Percentiles rank a stretch among this genome's conserved stretches.
phyloP scores from a whole-genome alignment of 164 flowering plant genomes.

The Chloranthus sessilifolius region DNA sequence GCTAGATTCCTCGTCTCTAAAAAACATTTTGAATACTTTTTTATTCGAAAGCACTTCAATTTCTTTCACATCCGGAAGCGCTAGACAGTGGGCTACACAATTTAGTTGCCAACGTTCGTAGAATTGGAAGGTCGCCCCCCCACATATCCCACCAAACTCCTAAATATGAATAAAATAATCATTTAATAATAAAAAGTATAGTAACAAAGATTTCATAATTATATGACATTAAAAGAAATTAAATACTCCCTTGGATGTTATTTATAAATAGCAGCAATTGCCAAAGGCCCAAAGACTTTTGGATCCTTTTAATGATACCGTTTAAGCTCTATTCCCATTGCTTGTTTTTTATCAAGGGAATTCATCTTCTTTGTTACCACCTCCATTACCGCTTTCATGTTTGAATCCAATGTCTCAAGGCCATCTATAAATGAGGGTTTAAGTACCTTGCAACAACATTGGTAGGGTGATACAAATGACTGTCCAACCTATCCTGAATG shows the following conservation, averaged over 20 bases:
- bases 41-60: too few relatives aligned
- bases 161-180: neutral
- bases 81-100: too few relatives aligned
- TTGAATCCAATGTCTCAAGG: neutral
- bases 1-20: too few relatives aligned
- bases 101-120: conserved; percentile 1
- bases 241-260: neutral
- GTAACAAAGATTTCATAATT: neutral
- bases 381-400: neutral
- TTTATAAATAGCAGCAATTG: neutral
- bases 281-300: neutral
- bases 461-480: neutral
- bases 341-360: neutral
- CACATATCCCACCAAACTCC: conserved; percentile 4
- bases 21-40: too few relatives aligned
- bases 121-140: conserved; percentile 1
- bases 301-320: neutral
- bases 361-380: neutral
- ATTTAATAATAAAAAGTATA: neutral
- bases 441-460: neutral
- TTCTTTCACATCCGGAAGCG: too few relatives aligned
- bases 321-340: neutral
- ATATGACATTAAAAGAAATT: neutral
- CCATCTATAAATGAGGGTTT: conserved; percentile 2
- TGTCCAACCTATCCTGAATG: neutral